phyloP scores from a whole-genome alignment of 345 rosid species.

The Cardiospermum halicacabum region DNA sequence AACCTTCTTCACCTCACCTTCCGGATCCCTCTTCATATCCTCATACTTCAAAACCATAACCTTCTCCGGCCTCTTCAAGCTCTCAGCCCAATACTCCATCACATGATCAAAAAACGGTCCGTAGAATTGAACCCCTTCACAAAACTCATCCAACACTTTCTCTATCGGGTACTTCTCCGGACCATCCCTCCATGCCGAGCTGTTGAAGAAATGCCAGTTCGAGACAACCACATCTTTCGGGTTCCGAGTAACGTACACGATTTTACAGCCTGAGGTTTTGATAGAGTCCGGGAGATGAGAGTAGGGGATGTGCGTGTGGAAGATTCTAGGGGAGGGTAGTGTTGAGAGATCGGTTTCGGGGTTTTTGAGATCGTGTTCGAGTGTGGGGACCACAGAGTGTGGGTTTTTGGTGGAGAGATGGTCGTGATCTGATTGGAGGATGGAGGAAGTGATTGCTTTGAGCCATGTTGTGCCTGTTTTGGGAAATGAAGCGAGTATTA shows the following conservation, averaged over 20 bases:
- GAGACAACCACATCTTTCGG: constrained; percentile 39
- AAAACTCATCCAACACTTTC: constrained; percentile 21
- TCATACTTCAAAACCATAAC: constrained; percentile 27
- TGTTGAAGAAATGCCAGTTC: constrained; percentile 25
- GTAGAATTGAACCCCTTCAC: constrained; percentile 9
- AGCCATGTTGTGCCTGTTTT: constrained; percentile 30
- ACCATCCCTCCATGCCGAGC: neutral
- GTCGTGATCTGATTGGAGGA: neutral
- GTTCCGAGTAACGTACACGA: constrained; percentile 36
- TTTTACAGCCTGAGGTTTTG: constrained; percentile 16
- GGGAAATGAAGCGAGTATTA: constrained; percentile 19
- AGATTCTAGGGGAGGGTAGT: constrained; percentile 10
- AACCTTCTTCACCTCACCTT: constrained; percentile 10
- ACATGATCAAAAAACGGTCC: constrained; percentile 34
- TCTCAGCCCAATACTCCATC: constrained; percentile 24
- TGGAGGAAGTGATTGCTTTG: constrained; percentile 22
- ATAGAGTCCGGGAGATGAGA: constrained; percentile 12
- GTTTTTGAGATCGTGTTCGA: constrained; percentile 14
- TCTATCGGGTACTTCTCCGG: neutral
- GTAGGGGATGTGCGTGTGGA: constrained; percentile 25
- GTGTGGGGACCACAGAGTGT: constrained; percentile 12
- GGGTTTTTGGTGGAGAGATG: constrained; percentile 10
- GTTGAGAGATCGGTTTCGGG: neutral
- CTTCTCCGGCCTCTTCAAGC: constrained; percentile 18
- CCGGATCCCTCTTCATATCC: constrained; percentile 23